These are phyloP conservation scores for Fusarium beomiforme DNA, from an alignment of 2,329 filamentous ascomycete genomes.

Conservation along the genomic window DNA sequence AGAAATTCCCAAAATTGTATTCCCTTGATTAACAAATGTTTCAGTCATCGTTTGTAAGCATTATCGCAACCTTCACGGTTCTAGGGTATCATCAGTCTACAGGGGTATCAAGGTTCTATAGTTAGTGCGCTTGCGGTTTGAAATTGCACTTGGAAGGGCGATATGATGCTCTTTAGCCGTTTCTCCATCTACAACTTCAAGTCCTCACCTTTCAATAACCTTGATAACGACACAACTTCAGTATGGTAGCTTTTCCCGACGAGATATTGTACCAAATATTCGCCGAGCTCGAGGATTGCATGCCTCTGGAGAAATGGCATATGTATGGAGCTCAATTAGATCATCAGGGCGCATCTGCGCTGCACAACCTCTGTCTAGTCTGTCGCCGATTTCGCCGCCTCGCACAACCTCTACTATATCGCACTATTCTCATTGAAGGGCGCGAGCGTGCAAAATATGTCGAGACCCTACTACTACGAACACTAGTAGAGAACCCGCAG, in stretches of 20 bases:
- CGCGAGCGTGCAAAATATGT: background rate
- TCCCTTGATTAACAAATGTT: too few species aligned
- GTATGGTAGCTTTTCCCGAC: background rate
- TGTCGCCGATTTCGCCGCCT: constrained; percentile 6
- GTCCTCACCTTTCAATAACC: background rate
- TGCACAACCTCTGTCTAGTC: constrained; percentile 7
- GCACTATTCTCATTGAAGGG: background rate
- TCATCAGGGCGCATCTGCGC: background rate
- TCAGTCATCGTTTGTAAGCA: background rate
- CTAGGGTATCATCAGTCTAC: background rate
- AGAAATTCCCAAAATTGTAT: too few species aligned
- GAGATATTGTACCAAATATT: background rate
- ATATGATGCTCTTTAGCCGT: background rate
- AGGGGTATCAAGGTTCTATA: background rate
- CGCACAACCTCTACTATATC: background rate
- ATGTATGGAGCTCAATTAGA: background rate
- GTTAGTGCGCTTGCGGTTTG: background rate
- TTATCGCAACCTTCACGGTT: background rate
- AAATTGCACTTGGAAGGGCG: background rate
- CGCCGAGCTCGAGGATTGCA: background rate
- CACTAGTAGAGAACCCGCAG: background rate
- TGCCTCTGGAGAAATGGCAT: constrained; percentile 1
- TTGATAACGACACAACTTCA: background rate
- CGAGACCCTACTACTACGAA: background rate
- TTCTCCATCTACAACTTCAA: too few species aligned